Evolutionary conservation across 768 basidiomycete genomes (phyloP).

Genomic region (Lactarius vividus): DNA sequence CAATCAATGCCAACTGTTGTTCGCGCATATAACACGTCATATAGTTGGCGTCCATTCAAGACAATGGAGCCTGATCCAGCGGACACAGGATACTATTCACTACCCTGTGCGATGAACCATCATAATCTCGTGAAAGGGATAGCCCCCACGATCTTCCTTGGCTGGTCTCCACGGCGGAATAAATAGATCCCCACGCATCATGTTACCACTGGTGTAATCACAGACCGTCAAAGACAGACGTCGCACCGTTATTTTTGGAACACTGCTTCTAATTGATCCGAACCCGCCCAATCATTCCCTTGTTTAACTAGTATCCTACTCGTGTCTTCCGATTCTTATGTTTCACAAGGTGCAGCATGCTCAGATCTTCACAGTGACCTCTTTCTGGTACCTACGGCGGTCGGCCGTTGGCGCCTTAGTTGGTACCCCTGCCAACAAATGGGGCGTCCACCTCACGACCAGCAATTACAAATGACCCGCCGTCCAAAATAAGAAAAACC

Average conservation of each 20-base stretch:
- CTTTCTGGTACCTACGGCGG: neutral
- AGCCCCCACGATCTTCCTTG: too few species aligned
- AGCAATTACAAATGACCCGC: neutral
- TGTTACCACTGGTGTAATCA: neutral
- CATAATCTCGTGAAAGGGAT: neutral
- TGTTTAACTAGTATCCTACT: neutral
- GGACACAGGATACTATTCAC: neutral
- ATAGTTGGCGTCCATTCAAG: neutral
- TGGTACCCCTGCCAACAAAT: neutral
- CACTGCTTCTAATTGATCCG: neutral
- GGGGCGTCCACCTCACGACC: neutral
- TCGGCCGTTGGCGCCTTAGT: neutral
- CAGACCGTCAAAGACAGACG: neutral
- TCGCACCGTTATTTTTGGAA: neutral
- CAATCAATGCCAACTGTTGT: neutral
- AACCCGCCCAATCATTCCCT: neutral
- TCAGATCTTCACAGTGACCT: neutral
- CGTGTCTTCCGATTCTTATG: too few species aligned
- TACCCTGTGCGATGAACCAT: too few species aligned
- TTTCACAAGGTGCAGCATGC: neutral
- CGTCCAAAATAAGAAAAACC: neutral
- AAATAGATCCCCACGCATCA: neutral
- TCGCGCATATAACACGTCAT: neutral
- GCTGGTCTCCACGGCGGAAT: constrained; percentile 6
- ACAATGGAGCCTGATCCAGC: neutral